Percentiles rank a stretch among this genome's conserved stretches.
These are phyloP conservation scores for Aleurites moluccanus DNA, from an alignment of 441 rosid species.

Conservation along the genomic window DNA sequence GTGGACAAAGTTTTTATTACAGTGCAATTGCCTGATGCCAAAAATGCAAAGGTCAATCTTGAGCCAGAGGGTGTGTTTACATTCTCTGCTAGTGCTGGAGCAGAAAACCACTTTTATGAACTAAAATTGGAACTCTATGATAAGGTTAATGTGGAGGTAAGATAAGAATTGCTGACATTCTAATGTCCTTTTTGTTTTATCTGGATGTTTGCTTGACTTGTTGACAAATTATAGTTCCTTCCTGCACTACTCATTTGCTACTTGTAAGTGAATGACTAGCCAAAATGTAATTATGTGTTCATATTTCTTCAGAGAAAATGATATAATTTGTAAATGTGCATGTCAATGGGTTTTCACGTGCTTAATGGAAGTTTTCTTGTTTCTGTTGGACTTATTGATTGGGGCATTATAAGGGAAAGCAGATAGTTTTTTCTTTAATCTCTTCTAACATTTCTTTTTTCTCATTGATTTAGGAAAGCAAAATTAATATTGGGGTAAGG, in stretches of 20 bases:
- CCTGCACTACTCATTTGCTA: not conserved
- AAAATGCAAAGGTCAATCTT: slow-evolving; percentile 56
- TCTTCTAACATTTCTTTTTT: not conserved
- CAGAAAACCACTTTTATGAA: slow-evolving; percentile 49
- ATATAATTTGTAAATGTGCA: not conserved
- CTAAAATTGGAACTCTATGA: slow-evolving; percentile 53
- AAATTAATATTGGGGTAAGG: slow-evolving; percentile 47
- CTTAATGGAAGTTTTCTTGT: not conserved
- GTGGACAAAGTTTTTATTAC: slow-evolving; percentile 55
- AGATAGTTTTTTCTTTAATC: not conserved
- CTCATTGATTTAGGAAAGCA: slow-evolving; percentile 53
- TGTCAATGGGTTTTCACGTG: not conserved
- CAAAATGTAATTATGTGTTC: not conserved
- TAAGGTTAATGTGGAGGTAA: slow-evolving; percentile 54
- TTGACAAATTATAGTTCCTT: not conserved
- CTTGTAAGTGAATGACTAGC: not conserved
- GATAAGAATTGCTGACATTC: not conserved
- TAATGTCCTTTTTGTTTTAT: not conserved
- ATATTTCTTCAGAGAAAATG: not conserved
- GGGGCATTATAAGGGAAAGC: not conserved
- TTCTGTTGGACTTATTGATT: not conserved
- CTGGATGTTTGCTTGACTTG: not conserved
- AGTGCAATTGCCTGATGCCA: slow-evolving; percentile 59
- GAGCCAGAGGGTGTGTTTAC: slow-evolving; percentile 64
- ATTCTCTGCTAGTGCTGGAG: slow-evolving; percentile 56